A percentile compares a stretch with the other conserved stretches of the same genome.
Evolutionary conservation across 495 filamentous ascomycete species (phyloP).

Genomic region (Sporormia fimetaria): DNA sequence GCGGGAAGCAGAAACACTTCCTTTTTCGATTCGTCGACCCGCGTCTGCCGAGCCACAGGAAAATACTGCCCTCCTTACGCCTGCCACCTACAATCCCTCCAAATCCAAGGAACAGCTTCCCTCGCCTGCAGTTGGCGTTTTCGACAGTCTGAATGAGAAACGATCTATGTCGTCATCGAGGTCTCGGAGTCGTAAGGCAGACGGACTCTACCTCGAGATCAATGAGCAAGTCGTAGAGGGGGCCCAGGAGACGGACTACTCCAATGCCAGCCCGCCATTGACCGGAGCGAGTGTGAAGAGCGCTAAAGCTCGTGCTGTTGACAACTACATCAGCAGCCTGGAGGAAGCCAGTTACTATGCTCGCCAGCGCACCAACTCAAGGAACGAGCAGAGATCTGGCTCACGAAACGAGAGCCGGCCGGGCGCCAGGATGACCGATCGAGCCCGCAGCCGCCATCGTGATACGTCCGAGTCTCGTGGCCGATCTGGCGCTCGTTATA

Average conservation of each 20-base stretch:
- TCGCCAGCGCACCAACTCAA: conserved; percentile 37
- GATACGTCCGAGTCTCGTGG: conserved; percentile 61
- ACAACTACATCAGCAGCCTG: conserved; percentile 80
- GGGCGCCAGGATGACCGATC: conserved; percentile 30
- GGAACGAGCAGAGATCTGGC: conserved; percentile 33
- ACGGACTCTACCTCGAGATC: conserved; percentile 51
- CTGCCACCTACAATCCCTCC: conserved; percentile 23
- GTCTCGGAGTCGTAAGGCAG: conserved; percentile 69
- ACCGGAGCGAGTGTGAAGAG: conserved; percentile 30
- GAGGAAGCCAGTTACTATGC: conserved; percentile 61
- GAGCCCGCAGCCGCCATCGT: conserved; percentile 38
- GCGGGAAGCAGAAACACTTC: conserved; percentile 20
- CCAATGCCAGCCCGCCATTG: conserved; percentile 29
- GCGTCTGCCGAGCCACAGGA: conserved; percentile 9
- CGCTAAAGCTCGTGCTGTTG: conserved; percentile 50
- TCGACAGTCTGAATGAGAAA: conserved; percentile 44
- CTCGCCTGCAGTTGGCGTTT: conserved; percentile 45
- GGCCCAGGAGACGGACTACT: conserved; percentile 6
- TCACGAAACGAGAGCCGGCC: conserved; percentile 38
- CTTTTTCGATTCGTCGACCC: conserved; percentile 18
- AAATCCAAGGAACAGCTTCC: conserved; percentile 35
- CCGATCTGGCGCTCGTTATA: conserved; percentile 51
- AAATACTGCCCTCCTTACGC: conserved; percentile 20
- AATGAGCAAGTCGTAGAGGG: conserved; percentile 17
- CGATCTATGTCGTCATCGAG: conserved; percentile 48